These are phyloP conservation scores for Naematelia encephala DNA, from an alignment of 768 basidiomycete genomes.

Conservation along the genomic window DNA sequence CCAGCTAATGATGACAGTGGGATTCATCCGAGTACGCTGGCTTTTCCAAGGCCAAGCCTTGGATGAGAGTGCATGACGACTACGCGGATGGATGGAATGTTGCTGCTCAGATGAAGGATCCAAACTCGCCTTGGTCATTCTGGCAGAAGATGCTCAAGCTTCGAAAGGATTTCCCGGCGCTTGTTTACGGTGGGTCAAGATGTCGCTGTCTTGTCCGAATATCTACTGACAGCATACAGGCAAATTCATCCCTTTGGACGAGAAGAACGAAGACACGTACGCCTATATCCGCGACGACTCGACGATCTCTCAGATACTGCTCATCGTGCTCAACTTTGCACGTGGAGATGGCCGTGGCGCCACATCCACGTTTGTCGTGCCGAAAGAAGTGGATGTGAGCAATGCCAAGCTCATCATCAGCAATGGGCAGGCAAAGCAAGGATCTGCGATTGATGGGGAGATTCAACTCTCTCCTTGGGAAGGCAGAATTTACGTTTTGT, in stretches of 20 bases:
- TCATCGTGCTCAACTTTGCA: constrained; percentile 47
- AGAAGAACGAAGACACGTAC: constrained; percentile 57
- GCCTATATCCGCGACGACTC: constrained; percentile 53
- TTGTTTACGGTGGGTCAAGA: constrained; percentile 25
- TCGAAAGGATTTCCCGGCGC: constrained; percentile 55
- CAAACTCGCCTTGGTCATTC: constrained; percentile 60
- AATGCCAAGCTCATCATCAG: constrained; percentile 25
- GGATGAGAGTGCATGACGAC: constrained; percentile 74
- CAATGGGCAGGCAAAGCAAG: constrained; percentile 18
- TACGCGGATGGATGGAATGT: constrained; percentile 57
- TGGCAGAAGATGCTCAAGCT: constrained; percentile 60
- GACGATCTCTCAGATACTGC: constrained; percentile 32
- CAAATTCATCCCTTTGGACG: constrained; percentile 58
- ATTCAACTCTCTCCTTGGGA: constrained; percentile 23
- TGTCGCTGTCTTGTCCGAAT: neutral
- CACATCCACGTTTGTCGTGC: constrained; percentile 13
- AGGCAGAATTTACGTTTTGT: constrained; percentile 27
- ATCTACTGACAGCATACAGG: constrained; percentile 50
- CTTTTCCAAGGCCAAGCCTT: constrained; percentile 61
- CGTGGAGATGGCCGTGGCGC: constrained; percentile 18
- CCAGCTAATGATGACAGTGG: constrained; percentile 54
- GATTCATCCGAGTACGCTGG: constrained; percentile 59
- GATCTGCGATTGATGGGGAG: constrained; percentile 12
- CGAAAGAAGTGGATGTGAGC: constrained; percentile 17
- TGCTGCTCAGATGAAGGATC: constrained; percentile 55